phyloP scores from a whole-genome alignment of 2,329 filamentous ascomycete genomes.

The Neofusicoccum laricinum region DNA sequence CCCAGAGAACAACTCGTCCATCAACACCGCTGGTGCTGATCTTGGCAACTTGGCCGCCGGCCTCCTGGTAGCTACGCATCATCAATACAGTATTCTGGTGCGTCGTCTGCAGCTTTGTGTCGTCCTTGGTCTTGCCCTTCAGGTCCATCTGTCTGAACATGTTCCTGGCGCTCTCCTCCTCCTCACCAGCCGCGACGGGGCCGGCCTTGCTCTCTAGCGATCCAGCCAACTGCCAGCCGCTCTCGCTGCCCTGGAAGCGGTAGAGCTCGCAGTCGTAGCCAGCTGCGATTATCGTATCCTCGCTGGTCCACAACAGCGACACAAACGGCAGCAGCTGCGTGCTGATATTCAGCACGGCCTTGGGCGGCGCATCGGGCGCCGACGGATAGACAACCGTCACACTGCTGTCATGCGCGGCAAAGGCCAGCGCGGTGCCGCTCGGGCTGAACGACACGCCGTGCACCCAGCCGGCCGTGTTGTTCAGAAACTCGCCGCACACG shows the following conservation, averaged over 20 bases:
- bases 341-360: constrained; percentile 83
- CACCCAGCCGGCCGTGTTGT: constrained; percentile 95
- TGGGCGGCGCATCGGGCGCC: constrained; percentile 84
- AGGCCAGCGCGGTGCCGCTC: constrained; percentile 87
- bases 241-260: constrained; percentile 74
- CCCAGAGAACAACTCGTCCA: constrained; percentile 48
- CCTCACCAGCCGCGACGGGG: constrained; percentile 48
- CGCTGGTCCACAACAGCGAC: constrained; percentile 86
- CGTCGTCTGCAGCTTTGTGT: constrained; percentile 90
- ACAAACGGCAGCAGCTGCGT: constrained; percentile 91
- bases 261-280: constrained; percentile 89
- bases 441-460: constrained; percentile 93
- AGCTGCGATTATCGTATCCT: constrained; percentile 91
- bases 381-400: constrained; percentile 95
- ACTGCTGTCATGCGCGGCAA: constrained; percentile 92
- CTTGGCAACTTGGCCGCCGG: constrained; percentile 64
- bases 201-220: constrained; percentile 70
- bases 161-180: constrained; percentile 89
- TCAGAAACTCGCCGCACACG: constrained; percentile 92
- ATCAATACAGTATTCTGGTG: constrained; percentile 96
- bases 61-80: constrained; percentile 70
- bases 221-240: constrained; percentile 80
- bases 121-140: constrained; percentile 95
- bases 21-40: constrained; percentile 67
- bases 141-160: constrained; percentile 99